Evolutionary conservation across 192 early-diverging fungal genomes (phyloP).

Genomic region (Coemansia sp.): DNA sequence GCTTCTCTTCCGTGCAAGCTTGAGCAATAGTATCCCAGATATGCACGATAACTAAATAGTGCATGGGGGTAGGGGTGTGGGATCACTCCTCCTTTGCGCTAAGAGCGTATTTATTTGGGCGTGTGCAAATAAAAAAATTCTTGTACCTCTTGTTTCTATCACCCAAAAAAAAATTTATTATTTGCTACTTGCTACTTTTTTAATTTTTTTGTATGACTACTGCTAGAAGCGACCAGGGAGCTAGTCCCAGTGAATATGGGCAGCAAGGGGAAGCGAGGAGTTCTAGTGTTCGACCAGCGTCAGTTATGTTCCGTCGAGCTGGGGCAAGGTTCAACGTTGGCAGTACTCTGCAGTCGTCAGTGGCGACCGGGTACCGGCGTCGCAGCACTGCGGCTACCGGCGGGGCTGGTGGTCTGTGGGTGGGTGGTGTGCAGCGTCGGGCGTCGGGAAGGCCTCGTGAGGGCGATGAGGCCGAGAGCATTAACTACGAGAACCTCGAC

Average conservation of each 20-base stretch:
- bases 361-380: slow-evolving; percentile 22
- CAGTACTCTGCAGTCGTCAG: slow-evolving; percentile 45
- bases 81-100: background rate
- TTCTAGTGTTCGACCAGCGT: background rate
- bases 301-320: background rate
- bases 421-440: background rate
- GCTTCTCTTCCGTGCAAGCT: background rate
- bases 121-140: background rate
- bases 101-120: background rate
- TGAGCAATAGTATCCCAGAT: background rate
- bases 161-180: background rate
- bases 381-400: slow-evolving; percentile 32
- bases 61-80: background rate
- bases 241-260: background rate
- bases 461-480: slow-evolving; percentile 29
- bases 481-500: slow-evolving; percentile 45
- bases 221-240: background rate
- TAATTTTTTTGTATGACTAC: background rate
- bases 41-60: background rate
- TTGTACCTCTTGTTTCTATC: background rate
- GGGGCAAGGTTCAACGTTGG: slow-evolving; percentile 39
- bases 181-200: background rate
- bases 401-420: slow-evolving; percentile 1
- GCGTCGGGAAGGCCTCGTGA: background rate
- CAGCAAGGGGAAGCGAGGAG: background rate